Conservation (phyloP, 2,329 filamentous ascomycete species). For the Incumbomyces delicatus region DNA sequence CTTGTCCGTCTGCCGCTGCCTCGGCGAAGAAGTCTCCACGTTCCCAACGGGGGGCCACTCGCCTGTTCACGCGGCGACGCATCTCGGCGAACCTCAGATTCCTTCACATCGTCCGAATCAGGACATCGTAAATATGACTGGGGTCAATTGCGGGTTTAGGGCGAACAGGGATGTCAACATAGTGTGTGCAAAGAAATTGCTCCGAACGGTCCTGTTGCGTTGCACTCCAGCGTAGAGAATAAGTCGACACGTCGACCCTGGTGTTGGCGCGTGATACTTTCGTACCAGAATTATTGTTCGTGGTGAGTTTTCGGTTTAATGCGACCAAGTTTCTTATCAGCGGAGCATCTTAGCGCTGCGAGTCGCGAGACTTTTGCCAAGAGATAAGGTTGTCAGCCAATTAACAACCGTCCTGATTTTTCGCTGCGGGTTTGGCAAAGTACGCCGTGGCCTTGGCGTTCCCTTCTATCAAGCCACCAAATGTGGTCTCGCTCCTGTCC, state of each 20-base stretch:
- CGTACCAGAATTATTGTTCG: too few relatives aligned
- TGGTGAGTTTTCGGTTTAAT: too few relatives aligned
- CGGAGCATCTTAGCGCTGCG: neutral
- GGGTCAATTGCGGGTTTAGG: neutral
- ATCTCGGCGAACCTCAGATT: slow-evolving; percentile 2
- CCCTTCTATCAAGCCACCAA: too few relatives aligned
- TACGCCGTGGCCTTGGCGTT: too few relatives aligned
- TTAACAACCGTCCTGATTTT: neutral
- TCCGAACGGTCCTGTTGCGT: neutral
- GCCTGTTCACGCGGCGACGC: neutral
- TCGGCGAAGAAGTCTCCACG: neutral
- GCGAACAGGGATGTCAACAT: neutral
- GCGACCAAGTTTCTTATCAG: slow-evolving; percentile 2
- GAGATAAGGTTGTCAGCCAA: slow-evolving; percentile 1
- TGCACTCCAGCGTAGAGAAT: too few relatives aligned
- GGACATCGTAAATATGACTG: neutral
- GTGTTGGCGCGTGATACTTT: too few relatives aligned
- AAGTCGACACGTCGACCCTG: too few relatives aligned
- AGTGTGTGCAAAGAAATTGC: neutral
- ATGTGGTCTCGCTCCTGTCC: too few relatives aligned
- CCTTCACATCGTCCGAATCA: slow-evolving; percentile 1
- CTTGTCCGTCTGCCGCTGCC: neutral
- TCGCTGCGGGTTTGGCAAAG: too few relatives aligned
- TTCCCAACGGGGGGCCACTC: too few relatives aligned
- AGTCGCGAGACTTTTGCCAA: too few relatives aligned